phyloP scores from a whole-genome alignment of 129 eudicot genomes.

The Pseudognaphalium luteoalbum region DNA sequence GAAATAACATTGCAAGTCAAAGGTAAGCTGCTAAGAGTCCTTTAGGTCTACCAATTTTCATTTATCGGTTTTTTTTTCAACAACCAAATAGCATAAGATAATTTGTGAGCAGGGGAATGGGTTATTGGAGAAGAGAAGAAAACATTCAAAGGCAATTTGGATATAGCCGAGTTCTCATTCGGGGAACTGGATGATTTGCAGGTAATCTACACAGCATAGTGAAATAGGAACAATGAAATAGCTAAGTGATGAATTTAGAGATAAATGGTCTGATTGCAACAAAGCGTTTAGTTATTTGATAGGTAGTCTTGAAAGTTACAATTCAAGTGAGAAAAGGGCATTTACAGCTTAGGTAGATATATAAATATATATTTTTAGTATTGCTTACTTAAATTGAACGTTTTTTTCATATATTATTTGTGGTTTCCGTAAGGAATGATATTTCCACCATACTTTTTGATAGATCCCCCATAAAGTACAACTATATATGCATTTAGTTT shows the following conservation, averaged over 20 bases:
- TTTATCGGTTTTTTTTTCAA: not conserved
- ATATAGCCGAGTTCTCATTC: slow-evolving; percentile 77
- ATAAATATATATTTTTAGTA: not conserved
- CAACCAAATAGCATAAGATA: not conserved
- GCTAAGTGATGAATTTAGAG: not conserved
- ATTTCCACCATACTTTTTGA: too few relatives aligned
- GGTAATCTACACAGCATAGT: slow-evolving; percentile 41
- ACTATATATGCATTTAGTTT: too few relatives aligned
- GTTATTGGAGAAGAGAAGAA: slow-evolving; percentile 71
- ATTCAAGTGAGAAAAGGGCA: not conserved
- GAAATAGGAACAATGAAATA: too few relatives aligned
- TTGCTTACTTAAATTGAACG: not conserved
- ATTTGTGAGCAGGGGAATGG: slow-evolving; percentile 77
- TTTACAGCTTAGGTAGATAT: not conserved
- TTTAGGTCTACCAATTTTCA: not conserved
- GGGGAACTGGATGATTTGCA: slow-evolving; percentile 96
- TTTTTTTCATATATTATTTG: not conserved
- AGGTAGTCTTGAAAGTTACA: not conserved
- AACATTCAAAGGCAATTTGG: slow-evolving; percentile 68
- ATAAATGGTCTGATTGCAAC: not conserved
- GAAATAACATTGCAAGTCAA: slow-evolving; percentile 78
- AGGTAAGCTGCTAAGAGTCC: slow-evolving; percentile 46
- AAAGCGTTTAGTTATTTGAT: not conserved
- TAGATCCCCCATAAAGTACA: too few relatives aligned
- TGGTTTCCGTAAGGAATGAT: not conserved